These are phyloP conservation scores for Ceratopteris richardii DNA, from an alignment of 75 land plant genomes.

Conservation along the genomic window DNA sequence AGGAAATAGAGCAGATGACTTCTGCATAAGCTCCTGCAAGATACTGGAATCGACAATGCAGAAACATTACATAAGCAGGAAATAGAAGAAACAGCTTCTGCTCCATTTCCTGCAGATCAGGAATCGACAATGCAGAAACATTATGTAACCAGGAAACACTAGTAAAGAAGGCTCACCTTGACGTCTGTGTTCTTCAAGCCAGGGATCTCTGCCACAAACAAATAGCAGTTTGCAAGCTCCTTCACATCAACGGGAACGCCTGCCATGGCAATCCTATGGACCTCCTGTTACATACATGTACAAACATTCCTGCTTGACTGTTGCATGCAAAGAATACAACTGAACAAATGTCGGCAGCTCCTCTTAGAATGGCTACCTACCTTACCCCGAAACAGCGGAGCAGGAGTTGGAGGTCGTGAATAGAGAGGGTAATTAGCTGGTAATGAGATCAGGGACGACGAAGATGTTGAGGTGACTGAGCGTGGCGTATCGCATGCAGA, in stretches of 20 bases:
- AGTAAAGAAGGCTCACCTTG: constrained; percentile 23
- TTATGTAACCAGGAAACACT: too few species aligned
- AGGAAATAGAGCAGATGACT: too few species aligned
- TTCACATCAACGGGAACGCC: constrained; percentile 35
- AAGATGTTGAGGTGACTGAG: background rate
- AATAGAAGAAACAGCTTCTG: too few species aligned
- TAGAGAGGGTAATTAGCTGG: background rate
- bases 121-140: too few species aligned
- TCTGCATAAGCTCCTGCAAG: too few species aligned
- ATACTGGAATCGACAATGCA: too few species aligned
- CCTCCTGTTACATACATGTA: background rate
- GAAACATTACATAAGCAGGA: too few species aligned
- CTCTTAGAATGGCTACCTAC: background rate
- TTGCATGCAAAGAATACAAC: background rate
- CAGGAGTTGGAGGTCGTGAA: constrained; percentile 5
- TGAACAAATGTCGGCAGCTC: too few species aligned
- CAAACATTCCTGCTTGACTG: background rate
- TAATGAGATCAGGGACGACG: background rate
- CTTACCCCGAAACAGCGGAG: background rate
- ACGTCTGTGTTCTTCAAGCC: constrained; percentile 29
- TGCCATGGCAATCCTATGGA: constrained; percentile 21
- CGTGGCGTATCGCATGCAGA: constrained; percentile 4
- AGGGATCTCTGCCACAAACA: constrained; percentile 34
- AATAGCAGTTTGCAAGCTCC: constrained; percentile 25
- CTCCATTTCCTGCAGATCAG: too few species aligned